A percentile compares a stretch with the other conserved stretches of the same genome.
Evolutionary conservation across 2,329 filamentous ascomycete species (phyloP).

Genomic region (Scedosporium boydii): DNA sequence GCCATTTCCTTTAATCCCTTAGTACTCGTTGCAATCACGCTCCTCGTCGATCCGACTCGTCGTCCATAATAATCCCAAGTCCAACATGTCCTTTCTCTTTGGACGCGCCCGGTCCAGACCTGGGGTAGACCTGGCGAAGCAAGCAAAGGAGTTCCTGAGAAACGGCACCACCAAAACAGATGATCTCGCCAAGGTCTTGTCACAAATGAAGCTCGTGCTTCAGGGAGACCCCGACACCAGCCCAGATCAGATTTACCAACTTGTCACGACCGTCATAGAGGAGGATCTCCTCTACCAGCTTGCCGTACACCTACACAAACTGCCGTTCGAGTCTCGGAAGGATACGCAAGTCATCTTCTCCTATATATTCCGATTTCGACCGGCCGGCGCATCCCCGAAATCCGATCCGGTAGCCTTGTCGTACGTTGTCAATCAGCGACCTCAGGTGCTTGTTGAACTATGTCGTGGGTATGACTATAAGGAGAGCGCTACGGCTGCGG

Average conservation of each 20-base stretch:
- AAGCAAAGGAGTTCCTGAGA: conserved; percentile 25
- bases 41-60: too few species aligned
- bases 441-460: conserved; percentile 77
- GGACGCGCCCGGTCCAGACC: conserved; percentile 41
- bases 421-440: conserved; percentile 78
- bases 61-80: background rate
- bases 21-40: too few species aligned
- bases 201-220: conserved; percentile 84
- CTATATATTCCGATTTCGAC: conserved; percentile 84
- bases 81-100: conserved; percentile 45
- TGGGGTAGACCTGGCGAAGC: conserved; percentile 43
- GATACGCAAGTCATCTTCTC: conserved; percentile 94
- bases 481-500: conserved; percentile 85
- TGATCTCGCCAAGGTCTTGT: conserved; percentile 75
- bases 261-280: conserved; percentile 75
- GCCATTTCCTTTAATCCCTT: too few species aligned
- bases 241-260: conserved; percentile 78
- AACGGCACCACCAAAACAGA: conserved; percentile 51
- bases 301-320: conserved; percentile 68
- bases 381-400: conserved; percentile 54
- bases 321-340: conserved; percentile 94
- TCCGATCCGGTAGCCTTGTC: conserved; percentile 76
- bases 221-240: conserved; percentile 85
- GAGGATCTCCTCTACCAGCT: conserved; percentile 84
- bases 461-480: conserved; percentile 85